phyloP scores from a whole-genome alignment of 2,329 filamentous ascomycete species.

The Thermomyces lanuginosus region DNA sequence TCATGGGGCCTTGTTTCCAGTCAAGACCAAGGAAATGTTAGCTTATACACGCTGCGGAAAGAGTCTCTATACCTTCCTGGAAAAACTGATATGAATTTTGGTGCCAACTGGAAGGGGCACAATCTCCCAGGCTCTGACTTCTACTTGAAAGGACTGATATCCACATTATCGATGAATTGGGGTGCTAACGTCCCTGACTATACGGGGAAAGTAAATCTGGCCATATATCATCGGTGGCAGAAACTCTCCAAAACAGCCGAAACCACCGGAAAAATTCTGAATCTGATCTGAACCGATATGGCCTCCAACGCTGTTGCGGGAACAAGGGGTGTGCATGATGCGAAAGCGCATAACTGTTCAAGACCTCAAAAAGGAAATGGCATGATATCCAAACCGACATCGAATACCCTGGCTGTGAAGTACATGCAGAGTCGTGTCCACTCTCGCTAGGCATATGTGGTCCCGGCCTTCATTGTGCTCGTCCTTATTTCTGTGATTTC shows the following conservation, averaged over 20 bases:
- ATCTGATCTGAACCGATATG: slow-evolving; percentile 32
- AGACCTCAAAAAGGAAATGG: too few species aligned
- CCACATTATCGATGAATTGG: background rate
- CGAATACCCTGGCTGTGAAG: too few species aligned
- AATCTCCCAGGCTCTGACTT: slow-evolving; percentile 1
- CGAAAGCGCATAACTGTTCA: too few species aligned
- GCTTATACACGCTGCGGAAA: slow-evolving; percentile 19
- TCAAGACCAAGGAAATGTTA: slow-evolving; percentile 14
- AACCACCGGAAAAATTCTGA: slow-evolving; percentile 21
- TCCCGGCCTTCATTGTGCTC: slow-evolving; percentile 1
- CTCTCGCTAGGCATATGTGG: background rate
- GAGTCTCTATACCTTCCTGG: slow-evolving; percentile 17
- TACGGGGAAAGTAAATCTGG: slow-evolving; percentile 21
- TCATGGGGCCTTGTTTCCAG: slow-evolving; percentile 28
- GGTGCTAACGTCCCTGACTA: slow-evolving; percentile 20
- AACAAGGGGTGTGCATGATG: slow-evolving; percentile 10
- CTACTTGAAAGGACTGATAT: background rate
- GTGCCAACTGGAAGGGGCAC: slow-evolving; percentile 6
- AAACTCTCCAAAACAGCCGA: slow-evolving; percentile 14
- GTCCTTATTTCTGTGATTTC: background rate
- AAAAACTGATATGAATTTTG: background rate
- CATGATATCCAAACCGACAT: too few species aligned
- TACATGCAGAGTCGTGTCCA: background rate
- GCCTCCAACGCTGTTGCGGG: slow-evolving; percentile 29
- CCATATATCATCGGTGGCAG: slow-evolving; percentile 29